Percentiles rank a stretch among this genome's conserved stretches.
phyloP scores from a whole-genome alignment of 208 protist species.

The Phytomonas francai region DNA sequence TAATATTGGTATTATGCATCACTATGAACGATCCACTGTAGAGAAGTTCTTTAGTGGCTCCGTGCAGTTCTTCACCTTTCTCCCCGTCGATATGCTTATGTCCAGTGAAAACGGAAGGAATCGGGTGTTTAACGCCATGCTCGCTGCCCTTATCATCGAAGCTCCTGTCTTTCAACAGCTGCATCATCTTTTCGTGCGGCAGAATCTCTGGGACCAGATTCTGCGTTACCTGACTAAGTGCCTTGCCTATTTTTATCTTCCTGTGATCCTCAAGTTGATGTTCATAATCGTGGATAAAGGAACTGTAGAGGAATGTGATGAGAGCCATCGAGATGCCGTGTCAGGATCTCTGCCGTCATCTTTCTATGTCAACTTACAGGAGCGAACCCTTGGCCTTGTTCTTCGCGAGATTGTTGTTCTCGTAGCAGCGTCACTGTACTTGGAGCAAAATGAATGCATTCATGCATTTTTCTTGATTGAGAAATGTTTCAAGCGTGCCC shows the following conservation, averaged over 20 bases:
- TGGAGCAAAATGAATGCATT: slow-evolving; percentile 50
- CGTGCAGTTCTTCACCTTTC: slow-evolving; percentile 49
- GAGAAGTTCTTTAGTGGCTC: slow-evolving; percentile 48
- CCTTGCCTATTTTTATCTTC: slow-evolving; percentile 42
- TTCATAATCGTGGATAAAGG: slow-evolving; percentile 32
- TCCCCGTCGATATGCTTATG: slow-evolving; percentile 60
- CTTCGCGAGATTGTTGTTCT: slow-evolving; percentile 63
- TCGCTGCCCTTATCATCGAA: slow-evolving; percentile 23
- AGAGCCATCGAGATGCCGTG: background rate
- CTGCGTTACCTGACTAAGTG: slow-evolving; percentile 48
- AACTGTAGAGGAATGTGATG: slow-evolving; percentile 11
- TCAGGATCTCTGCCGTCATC: background rate
- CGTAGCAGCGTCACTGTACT: slow-evolving; percentile 36
- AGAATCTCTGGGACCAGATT: slow-evolving; percentile 46
- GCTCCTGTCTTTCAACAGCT: slow-evolving; percentile 26
- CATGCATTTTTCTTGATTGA: slow-evolving; percentile 21
- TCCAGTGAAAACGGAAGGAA: slow-evolving; percentile 22
- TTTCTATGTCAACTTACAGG: slow-evolving; percentile 20
- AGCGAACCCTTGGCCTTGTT: slow-evolving; percentile 21
- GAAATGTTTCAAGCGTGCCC: slow-evolving; percentile 33
- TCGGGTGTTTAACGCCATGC: slow-evolving; percentile 50
- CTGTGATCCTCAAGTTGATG: slow-evolving; percentile 49
- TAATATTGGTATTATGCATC: slow-evolving; percentile 67
- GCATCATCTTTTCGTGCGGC: slow-evolving; percentile 34
- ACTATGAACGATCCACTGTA: slow-evolving; percentile 55